Conservation (phyloP, 2,329 filamentous ascomycete genomes). For the Stromatinia cepivora region DNA sequence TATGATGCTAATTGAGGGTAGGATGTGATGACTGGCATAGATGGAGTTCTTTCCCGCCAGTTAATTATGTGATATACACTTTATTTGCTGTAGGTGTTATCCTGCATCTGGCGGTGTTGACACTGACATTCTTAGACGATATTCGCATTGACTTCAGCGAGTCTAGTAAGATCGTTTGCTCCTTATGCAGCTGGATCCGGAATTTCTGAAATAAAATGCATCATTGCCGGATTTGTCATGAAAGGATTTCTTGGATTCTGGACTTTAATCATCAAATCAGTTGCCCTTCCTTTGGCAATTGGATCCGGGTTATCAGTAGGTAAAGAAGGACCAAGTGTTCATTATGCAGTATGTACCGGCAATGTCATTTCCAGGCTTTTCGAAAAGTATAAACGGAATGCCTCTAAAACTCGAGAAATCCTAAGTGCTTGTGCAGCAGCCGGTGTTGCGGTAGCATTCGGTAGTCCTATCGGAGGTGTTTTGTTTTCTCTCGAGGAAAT, state of each 20-base stretch:
- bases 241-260: conserved; percentile 92
- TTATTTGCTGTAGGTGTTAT: conserved; percentile 66
- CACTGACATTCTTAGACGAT: conserved; percentile 53
- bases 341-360: conserved; percentile 96
- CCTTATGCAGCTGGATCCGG: conserved; percentile 96
- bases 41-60: conserved; percentile 76
- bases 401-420: conserved; percentile 92
- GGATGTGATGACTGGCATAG: conserved; percentile 85
- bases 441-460: conserved; percentile 94
- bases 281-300: conserved; percentile 87
- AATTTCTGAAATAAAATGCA: conserved; percentile 99
- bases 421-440: conserved; percentile 92
- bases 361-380: conserved; percentile 95
- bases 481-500: conserved; percentile 98
- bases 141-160: conserved; percentile 80
- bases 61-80: conserved; percentile 89
- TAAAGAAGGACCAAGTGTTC: conserved; percentile 97
- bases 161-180: conserved; percentile 85
- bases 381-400: conserved; percentile 86
- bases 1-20: conserved; percentile 41
- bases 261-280: conserved; percentile 91
- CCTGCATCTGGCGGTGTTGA: not conserved
- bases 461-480: conserved; percentile 94
- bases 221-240: conserved; percentile 98
- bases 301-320: conserved; percentile 92